These are phyloP conservation scores for Vitis rotundifolia DNA, from an alignment of 164 flowering plant genomes.

Conservation along the genomic window DNA sequence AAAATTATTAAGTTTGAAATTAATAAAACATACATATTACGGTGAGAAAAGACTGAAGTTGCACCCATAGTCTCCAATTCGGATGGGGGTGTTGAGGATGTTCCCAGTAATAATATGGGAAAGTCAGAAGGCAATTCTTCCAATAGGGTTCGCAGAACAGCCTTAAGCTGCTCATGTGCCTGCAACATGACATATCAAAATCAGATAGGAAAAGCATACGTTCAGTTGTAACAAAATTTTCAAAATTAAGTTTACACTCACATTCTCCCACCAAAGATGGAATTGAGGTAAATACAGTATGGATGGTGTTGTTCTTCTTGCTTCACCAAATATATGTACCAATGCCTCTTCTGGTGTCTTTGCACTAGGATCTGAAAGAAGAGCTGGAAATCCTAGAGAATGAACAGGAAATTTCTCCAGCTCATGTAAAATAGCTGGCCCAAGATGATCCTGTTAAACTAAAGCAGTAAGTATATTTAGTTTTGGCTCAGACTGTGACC, in stretches of 20 bases:
- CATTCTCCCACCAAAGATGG: slow-evolving; percentile 98
- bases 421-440: slow-evolving; percentile 97
- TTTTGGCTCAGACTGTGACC: slow-evolving; percentile 8
- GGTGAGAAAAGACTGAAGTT: slow-evolving; percentile 59
- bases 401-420: slow-evolving; percentile 99
- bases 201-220: neutral
- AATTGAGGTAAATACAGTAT: slow-evolving; percentile 90
- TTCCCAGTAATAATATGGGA: slow-evolving; percentile 82
- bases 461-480: slow-evolving; percentile 66
- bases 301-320: slow-evolving; percentile 94
- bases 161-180: slow-evolving; percentile 97
- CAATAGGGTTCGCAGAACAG: slow-evolving; percentile 78
- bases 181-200: slow-evolving; percentile 28
- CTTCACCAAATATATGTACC: slow-evolving; percentile 98
- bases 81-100: slow-evolving; percentile 46
- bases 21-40: slow-evolving; percentile 66
- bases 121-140: slow-evolving; percentile 92
- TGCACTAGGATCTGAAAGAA: slow-evolving; percentile 99
- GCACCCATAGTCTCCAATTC: slow-evolving; percentile 39
- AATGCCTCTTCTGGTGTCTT: slow-evolving; percentile 97
- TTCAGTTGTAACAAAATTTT: neutral
- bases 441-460: slow-evolving; percentile 93
- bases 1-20: slow-evolving; percentile 2
- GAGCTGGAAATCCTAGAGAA: slow-evolving; percentile 92
- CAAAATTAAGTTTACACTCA: slow-evolving; percentile 41